A percentile compares a stretch with the other conserved stretches of the same genome.
Conservation (phyloP, 2,329 filamentous ascomycete species). For the Claviceps humidiphila region DNA sequence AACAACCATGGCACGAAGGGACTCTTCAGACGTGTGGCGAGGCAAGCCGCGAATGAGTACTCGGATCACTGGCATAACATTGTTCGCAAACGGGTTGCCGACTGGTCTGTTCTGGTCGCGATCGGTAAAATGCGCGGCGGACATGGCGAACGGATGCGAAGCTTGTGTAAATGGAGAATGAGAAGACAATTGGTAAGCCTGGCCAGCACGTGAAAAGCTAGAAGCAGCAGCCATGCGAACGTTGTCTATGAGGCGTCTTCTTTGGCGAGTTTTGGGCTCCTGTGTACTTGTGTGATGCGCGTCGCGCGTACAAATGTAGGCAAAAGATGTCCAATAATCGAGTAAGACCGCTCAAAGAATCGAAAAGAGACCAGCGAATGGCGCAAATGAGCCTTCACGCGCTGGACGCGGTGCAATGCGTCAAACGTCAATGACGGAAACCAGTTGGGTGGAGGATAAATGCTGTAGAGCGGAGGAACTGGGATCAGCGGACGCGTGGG, state of each 20-base stretch:
- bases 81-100: conserved; percentile 25
- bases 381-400: background rate
- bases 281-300: background rate
- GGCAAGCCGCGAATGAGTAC: conserved; percentile 43
- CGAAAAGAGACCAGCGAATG: background rate
- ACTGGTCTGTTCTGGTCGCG: conserved; percentile 28
- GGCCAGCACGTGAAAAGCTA: conserved; percentile 27
- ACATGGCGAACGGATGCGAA: conserved; percentile 20
- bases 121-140: conserved; percentile 20
- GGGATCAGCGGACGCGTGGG: background rate
- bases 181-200: conserved; percentile 21
- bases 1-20: conserved; percentile 42
- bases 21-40: conserved; percentile 38
- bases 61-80: conserved; percentile 22
- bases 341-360: background rate
- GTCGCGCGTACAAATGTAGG: background rate
- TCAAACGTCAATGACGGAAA: background rate
- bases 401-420: background rate
- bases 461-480: background rate
- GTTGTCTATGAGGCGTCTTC: conserved; percentile 14
- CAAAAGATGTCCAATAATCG: background rate
- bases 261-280: background rate
- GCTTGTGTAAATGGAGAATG: conserved; percentile 17
- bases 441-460: background rate
- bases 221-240: conserved; percentile 29